These are phyloP conservation scores for Aspergillus aculeatinus DNA, from an alignment of 2,329 filamentous ascomycete genomes.

Conservation along the genomic window DNA sequence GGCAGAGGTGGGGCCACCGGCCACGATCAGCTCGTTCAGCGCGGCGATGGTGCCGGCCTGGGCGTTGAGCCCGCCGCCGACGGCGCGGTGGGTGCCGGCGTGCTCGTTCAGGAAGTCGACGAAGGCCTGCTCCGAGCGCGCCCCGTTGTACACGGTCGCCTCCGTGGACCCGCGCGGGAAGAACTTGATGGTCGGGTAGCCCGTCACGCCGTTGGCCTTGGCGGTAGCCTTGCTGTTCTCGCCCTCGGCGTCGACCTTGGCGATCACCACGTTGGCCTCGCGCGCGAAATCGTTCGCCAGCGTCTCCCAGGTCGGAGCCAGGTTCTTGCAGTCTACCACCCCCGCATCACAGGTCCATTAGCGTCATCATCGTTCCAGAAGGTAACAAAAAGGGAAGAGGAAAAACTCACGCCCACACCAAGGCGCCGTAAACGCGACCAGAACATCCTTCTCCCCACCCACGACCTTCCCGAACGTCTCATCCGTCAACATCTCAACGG, in stretches of 20 bases:
- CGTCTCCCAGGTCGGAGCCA: slow-evolving; percentile 87
- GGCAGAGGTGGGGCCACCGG: slow-evolving; percentile 63
- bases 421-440: slow-evolving; percentile 95
- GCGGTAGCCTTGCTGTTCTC: slow-evolving; percentile 79
- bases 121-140: slow-evolving; percentile 73
- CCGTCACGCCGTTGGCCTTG: slow-evolving; percentile 71
- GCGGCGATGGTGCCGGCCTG: slow-evolving; percentile 78
- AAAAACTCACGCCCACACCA: slow-evolving; percentile 91
- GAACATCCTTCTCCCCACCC: slow-evolving; percentile 81
- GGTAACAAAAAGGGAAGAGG: too few species aligned
- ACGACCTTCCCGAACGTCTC: slow-evolving; percentile 72
- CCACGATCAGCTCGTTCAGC: slow-evolving; percentile 73
- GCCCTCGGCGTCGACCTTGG: slow-evolving; percentile 92
- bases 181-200: slow-evolving; percentile 97
- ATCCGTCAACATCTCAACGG: slow-evolving; percentile 78
- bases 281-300: slow-evolving; percentile 76
- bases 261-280: slow-evolving; percentile 78
- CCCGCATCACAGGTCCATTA: not conserved
- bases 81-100: slow-evolving; percentile 78
- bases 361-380: too few species aligned
- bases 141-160: slow-evolving; percentile 69
- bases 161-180: slow-evolving; percentile 82
- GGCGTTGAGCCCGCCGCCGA: slow-evolving; percentile 75
- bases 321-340: slow-evolving; percentile 83
- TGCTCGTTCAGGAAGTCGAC: slow-evolving; percentile 83